Evolutionary conservation across 345 rosid species (phyloP).

Genomic region (Lenwebbia sp.): DNA sequence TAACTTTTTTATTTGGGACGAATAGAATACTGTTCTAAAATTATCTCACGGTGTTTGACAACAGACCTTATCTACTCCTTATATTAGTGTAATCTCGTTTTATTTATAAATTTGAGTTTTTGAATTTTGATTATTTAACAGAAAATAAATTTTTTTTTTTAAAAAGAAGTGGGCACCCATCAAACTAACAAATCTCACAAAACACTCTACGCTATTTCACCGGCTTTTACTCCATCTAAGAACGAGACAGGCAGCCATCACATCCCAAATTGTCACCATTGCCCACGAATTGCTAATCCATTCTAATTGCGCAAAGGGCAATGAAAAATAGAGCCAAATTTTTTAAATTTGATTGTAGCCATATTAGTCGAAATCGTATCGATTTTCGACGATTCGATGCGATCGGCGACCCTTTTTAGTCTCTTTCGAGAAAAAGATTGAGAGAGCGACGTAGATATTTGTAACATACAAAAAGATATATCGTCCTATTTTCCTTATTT

Average conservation of each 20-base stretch:
- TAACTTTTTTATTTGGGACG: background rate
- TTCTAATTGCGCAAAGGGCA: no score
- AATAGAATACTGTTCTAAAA: background rate
- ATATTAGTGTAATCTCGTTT: rapidly evolving
- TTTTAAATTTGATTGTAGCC: background rate
- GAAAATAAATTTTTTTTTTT: no score
- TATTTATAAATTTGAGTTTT: no score
- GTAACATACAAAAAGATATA: background rate
- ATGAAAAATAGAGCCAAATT: no score
- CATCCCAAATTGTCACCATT: background rate
- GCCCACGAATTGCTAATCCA: background rate
- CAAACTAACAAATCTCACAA: background rate
- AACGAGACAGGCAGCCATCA: background rate
- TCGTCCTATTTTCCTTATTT: background rate
- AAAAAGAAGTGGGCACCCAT: background rate
- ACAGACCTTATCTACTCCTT: no score
- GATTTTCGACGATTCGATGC: background rate
- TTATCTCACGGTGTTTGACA: background rate
- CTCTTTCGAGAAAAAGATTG: background rate
- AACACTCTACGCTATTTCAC: background rate
- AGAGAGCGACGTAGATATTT: background rate
- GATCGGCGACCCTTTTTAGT: background rate
- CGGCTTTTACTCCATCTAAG: background rate
- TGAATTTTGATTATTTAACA: no score
- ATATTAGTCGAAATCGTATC: background rate